Evolutionary conservation across 2,329 filamentous ascomycete species (phyloP).

Genomic region (Diplodia scrobiculata): DNA sequence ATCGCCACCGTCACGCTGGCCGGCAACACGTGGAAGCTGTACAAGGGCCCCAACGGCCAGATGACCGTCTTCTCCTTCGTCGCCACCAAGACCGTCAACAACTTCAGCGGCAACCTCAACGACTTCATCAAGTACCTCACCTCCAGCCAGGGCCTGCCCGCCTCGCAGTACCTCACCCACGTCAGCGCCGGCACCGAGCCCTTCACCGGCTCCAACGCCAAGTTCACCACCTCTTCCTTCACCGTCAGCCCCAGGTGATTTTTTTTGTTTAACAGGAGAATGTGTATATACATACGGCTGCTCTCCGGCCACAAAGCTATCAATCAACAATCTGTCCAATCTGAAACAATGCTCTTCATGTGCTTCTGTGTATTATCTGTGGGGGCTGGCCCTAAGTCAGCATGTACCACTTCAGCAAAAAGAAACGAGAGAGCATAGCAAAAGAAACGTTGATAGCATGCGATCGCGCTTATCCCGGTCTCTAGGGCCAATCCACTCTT

Average conservation of each 20-base stretch:
- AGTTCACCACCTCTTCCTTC: conserved; percentile 49
- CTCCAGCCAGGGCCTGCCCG: conserved; percentile 51
- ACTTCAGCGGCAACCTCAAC: conserved; percentile 60
- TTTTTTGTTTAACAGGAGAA: too few relatives aligned
- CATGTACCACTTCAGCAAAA: too few relatives aligned
- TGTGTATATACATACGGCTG: too few relatives aligned
- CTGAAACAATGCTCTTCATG: too few relatives aligned
- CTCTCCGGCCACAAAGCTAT: too few relatives aligned
- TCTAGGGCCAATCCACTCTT: too few relatives aligned
- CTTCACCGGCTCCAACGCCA: conserved; percentile 55
- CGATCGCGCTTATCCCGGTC: too few relatives aligned
- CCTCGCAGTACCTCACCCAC: conserved; percentile 57
- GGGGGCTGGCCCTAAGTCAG: too few relatives aligned
- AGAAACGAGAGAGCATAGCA: too few relatives aligned
- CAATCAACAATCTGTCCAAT: too few relatives aligned
- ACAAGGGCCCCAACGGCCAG: conserved; percentile 60
- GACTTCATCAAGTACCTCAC: conserved; percentile 61
- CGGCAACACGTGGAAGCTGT: conserved; percentile 60
- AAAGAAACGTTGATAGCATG: too few relatives aligned
- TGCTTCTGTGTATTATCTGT: too few relatives aligned
- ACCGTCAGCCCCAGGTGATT: conserved; percentile 12
- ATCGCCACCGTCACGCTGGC: conserved; percentile 59
- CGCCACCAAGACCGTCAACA: conserved; percentile 50
- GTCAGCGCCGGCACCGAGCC: conserved; percentile 61
- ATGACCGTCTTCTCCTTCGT: conserved; percentile 66